phyloP scores from a whole-genome alignment of 257 asterid species.

The Buddleja alternifolia region DNA sequence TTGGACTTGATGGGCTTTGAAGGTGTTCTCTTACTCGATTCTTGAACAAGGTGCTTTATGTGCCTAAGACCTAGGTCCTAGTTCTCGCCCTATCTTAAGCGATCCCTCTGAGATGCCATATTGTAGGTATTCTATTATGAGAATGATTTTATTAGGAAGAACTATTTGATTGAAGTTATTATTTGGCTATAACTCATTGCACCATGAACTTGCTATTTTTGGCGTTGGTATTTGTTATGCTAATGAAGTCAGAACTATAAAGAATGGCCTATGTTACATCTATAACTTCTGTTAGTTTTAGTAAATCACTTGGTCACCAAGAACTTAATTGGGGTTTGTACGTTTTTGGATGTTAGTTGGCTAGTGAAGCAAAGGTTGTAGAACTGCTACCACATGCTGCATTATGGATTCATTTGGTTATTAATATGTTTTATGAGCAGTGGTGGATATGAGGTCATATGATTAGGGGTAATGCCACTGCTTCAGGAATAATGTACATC shows the following conservation, averaged over 20 bases:
- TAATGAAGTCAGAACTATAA: neutral
- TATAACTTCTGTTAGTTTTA: neutral
- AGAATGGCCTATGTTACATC: neutral
- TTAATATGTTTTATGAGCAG: neutral
- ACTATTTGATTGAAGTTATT: neutral
- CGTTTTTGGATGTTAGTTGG: neutral
- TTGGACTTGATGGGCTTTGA: neutral
- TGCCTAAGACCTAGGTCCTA: neutral
- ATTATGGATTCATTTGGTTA: neutral
- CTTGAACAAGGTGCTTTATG: neutral
- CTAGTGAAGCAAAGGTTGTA: neutral
- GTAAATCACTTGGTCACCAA: neutral
- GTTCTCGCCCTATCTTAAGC: neutral
- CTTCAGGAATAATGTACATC: neutral
- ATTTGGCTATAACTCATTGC: neutral
- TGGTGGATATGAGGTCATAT: neutral
- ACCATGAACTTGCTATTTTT: neutral
- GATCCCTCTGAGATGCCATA: neutral
- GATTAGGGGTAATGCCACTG: no score
- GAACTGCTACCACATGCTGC: neutral
- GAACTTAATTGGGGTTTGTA: neutral
- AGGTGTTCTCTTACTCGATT: neutral
- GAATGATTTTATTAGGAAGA: neutral
- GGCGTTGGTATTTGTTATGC: neutral
- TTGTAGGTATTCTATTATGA: neutral